Conservation (phyloP, 2,329 filamentous ascomycete species). For the Madurella fahalii region DNA sequence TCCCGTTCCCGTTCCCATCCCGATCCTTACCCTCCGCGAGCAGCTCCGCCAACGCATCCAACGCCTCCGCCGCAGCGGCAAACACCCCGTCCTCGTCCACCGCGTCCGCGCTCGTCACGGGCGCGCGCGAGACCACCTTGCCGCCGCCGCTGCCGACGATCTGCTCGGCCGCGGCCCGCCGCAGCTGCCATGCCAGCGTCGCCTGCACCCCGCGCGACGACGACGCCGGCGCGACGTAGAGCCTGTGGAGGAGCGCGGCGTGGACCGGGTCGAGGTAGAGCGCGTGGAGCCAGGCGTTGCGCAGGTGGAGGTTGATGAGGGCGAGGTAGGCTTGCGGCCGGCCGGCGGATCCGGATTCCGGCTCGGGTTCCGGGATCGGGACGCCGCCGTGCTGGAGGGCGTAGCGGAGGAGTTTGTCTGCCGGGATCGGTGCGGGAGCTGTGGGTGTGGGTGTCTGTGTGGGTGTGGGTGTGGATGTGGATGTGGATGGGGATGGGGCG, state of each 20-base stretch:
- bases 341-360: slow-evolving; percentile 25
- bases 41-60: slow-evolving; percentile 46
- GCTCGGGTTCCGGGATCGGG: neutral
- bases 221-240: slow-evolving; percentile 67
- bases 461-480: slow-evolving; percentile 15
- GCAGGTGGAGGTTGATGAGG: slow-evolving; percentile 71
- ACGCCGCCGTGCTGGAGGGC: slow-evolving; percentile 9
- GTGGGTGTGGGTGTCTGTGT: slow-evolving; percentile 32
- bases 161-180: slow-evolving; percentile 68
- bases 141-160: slow-evolving; percentile 43
- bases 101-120: neutral
- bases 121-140: neutral
- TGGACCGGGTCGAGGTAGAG: slow-evolving; percentile 74
- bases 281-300: slow-evolving; percentile 82
- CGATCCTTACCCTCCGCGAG: slow-evolving; percentile 30
- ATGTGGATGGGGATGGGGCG: slow-evolving; percentile 30
- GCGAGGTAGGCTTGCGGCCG: slow-evolving; percentile 73
- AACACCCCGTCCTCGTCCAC: slow-evolving; percentile 37
- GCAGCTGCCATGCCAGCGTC: slow-evolving; percentile 62
- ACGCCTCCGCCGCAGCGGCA: slow-evolving; percentile 41
- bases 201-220: slow-evolving; percentile 58
- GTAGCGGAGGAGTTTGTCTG: slow-evolving; percentile 26
- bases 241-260: slow-evolving; percentile 59
- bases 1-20: slow-evolving; percentile 28
- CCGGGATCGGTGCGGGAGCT: slow-evolving; percentile 27